A percentile compares a stretch with the other conserved stretches of the same genome.
Conservation (phyloP, 495 filamentous ascomycete species). For the Neurospora sp. region DNA sequence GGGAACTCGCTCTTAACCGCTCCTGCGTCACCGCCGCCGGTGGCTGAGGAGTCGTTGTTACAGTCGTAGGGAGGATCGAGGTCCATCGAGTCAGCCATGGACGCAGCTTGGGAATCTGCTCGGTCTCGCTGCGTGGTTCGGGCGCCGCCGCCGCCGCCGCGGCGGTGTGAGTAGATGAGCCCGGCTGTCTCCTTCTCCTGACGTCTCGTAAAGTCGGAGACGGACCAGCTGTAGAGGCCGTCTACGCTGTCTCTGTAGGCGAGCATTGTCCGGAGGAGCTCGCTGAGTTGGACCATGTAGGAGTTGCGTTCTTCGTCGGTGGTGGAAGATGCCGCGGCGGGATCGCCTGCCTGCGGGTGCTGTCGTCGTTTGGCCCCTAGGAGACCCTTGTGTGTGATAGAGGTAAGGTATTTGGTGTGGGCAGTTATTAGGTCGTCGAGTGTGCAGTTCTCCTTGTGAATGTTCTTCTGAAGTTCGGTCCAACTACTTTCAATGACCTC, state of each 20-base stretch:
- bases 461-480: conserved; percentile 72
- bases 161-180: background rate
- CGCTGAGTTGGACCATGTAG: conserved; percentile 84
- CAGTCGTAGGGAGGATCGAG: conserved; percentile 12
- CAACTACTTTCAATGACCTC: conserved; percentile 95
- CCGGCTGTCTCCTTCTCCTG: conserved; percentile 64
- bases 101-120: background rate
- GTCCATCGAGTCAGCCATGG: conserved; percentile 24
- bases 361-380: conserved; percentile 54
- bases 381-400: conserved; percentile 93
- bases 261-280: conserved; percentile 90
- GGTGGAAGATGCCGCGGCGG: conserved; percentile 12
- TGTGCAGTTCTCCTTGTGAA: conserved; percentile 73
- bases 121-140: background rate
- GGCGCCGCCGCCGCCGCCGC: background rate
- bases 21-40: conserved; percentile 24
- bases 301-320: conserved; percentile 56
- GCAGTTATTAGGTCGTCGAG: conserved; percentile 91
- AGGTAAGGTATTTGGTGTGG: conserved; percentile 80
- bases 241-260: conserved; percentile 89
- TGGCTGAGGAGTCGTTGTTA: conserved; percentile 10
- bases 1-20: conserved; percentile 51
- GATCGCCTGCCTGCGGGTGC: conserved; percentile 21
- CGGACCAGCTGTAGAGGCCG: conserved; percentile 84
- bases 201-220: conserved; percentile 82